Evolutionary conservation across 805 yeast species (phyloP).

Genomic region (Debaryomyces maramus): DNA sequence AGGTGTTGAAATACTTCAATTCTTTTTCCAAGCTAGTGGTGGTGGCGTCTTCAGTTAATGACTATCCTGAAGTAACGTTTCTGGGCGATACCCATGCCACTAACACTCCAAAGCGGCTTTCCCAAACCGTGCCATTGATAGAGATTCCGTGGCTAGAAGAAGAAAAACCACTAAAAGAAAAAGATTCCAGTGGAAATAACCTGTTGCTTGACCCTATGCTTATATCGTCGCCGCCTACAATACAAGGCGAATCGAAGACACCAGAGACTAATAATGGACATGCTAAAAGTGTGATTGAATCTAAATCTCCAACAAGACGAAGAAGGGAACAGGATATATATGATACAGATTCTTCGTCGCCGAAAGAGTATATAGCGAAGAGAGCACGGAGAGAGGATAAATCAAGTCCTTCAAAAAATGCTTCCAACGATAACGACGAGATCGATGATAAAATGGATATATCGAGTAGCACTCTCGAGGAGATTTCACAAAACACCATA

Average conservation of each 20-base stretch:
- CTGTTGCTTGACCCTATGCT: slow-evolving; percentile 1
- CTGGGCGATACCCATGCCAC: slow-evolving; percentile 2
- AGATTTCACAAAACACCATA: not conserved
- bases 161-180: not conserved
- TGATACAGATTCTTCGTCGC: not conserved
- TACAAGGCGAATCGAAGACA: not conserved
- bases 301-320: slow-evolving; percentile 5
- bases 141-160: slow-evolving; percentile 1
- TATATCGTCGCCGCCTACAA: slow-evolving; percentile 1
- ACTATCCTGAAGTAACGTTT: slow-evolving; percentile 21
- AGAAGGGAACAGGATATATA: not conserved
- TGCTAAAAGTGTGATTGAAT: not conserved
- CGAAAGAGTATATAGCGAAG: not conserved
- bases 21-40: slow-evolving; percentile 35
- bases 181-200: not conserved
- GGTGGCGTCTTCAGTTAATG: slow-evolving; percentile 30
- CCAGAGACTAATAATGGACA: not conserved
- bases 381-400: not conserved
- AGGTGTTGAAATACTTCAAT: slow-evolving; percentile 43
- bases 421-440: not conserved
- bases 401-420: not conserved
- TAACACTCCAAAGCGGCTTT: slow-evolving; percentile 5
- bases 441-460: slow-evolving; percentile 14
- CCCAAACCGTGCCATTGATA: not conserved
- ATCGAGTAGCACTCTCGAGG: slow-evolving; percentile 6